A percentile compares a stretch with the other conserved stretches of the same genome.
phyloP scores from a whole-genome alignment of 345 rosid genomes.

The Rhizophora mangle region DNA sequence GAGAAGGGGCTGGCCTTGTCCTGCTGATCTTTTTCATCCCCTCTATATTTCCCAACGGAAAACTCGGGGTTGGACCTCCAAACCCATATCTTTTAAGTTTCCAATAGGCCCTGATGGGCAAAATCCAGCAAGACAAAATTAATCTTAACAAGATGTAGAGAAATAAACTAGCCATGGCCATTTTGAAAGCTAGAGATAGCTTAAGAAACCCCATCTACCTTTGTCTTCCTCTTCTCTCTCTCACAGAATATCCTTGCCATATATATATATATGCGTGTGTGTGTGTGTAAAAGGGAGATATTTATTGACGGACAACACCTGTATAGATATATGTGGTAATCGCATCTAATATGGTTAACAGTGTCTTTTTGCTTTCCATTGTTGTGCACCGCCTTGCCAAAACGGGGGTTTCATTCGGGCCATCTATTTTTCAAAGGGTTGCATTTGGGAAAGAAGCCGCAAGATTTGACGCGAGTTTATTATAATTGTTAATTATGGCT shows the following conservation, averaged over 20 bases:
- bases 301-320: too few relatives aligned
- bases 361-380: too few relatives aligned
- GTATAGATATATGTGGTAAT: too few relatives aligned
- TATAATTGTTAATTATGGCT: too few relatives aligned
- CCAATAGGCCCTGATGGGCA: conserved; percentile 42
- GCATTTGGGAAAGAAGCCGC: too few relatives aligned
- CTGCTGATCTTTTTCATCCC: conserved; percentile 52
- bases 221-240: conserved; percentile 1
- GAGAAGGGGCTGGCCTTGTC: conserved; percentile 15
- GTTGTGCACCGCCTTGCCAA: too few relatives aligned
- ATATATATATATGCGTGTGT: not conserved
- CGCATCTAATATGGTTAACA: too few relatives aligned
- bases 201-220: conserved; percentile 20
- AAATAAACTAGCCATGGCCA: conserved; percentile 18
- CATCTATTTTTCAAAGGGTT: too few relatives aligned
- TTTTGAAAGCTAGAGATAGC: conserved; percentile 10
- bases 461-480: too few relatives aligned
- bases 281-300: not conserved
- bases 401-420: too few relatives aligned
- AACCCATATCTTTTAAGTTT: conserved; percentile 68
- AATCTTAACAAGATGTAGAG: conserved; percentile 36
- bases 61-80: conserved; percentile 67
- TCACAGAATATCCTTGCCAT: not conserved
- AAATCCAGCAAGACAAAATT: conserved; percentile 59
- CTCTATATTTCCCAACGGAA: conserved; percentile 72